These are phyloP conservation scores for Zygoascus sp. DNA, from an alignment of 1,139 yeast genomes.

Conservation along the genomic window DNA sequence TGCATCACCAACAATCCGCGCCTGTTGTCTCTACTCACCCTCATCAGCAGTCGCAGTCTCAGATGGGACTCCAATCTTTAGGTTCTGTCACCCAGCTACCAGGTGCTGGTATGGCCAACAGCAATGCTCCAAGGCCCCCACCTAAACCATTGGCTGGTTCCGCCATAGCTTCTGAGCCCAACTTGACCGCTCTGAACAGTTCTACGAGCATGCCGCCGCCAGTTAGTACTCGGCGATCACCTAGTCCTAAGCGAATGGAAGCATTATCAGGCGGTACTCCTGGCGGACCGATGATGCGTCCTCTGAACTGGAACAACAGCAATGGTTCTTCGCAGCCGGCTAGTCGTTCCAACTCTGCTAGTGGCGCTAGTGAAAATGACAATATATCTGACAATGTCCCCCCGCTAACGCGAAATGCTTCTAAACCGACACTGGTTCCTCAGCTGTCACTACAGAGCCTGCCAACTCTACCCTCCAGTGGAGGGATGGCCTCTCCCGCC, in stretches of 20 bases:
- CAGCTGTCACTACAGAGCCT: neutral
- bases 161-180: constrained; percentile 15
- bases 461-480: neutral
- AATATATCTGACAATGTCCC: neutral
- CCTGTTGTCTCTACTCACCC: constrained; percentile 9
- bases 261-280: constrained; percentile 1
- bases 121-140: neutral
- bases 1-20: constrained; percentile 7
- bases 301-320: constrained; percentile 3
- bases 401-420: constrained; percentile 1
- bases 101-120: neutral
- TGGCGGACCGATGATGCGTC: constrained; percentile 9
- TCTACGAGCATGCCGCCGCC: neutral
- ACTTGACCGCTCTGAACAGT: constrained; percentile 13
- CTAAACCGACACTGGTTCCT: neutral
- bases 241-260: constrained; percentile 10
- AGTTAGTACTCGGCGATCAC: neutral
- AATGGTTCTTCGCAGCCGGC: neutral
- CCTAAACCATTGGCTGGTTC: constrained; percentile 9
- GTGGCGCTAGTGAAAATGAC: neutral
- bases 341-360: neutral
- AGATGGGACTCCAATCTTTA: neutral
- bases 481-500: neutral
- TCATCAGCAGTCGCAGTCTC: no score
- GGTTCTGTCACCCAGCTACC: neutral